Evolutionary conservation across 2,329 filamentous ascomycete species (phyloP).

Genomic region (Fusarium dlaminii): DNA sequence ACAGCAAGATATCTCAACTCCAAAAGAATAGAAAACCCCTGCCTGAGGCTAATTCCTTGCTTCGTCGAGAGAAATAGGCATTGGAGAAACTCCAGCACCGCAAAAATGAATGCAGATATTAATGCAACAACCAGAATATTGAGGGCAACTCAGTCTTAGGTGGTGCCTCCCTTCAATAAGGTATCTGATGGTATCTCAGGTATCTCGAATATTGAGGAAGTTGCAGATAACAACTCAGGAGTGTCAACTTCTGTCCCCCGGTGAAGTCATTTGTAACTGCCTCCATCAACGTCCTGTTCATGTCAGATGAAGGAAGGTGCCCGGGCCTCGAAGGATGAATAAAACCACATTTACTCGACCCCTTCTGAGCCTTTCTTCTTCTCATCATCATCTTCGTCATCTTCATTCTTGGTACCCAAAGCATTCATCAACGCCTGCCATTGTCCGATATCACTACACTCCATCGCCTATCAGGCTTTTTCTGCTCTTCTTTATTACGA

Average conservation of each 20-base stretch:
- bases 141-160: not conserved
- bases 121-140: not conserved
- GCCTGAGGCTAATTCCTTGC: not conserved
- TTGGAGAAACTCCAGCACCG: not conserved
- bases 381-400: not conserved
- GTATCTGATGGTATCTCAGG: not conserved
- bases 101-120: not conserved
- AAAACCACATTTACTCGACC: not conserved
- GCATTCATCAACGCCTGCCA: not conserved
- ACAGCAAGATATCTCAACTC: not conserved
- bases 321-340: not conserved
- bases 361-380: constrained; percentile 1
- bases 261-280: constrained; percentile 3
- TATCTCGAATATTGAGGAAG: not conserved
- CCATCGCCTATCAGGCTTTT: not conserved
- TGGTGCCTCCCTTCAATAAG: not conserved
- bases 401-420: constrained; percentile 5
- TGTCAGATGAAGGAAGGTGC: constrained; percentile 15
- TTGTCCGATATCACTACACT: not conserved
- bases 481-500: not conserved
- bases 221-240: not conserved
- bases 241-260: not conserved
- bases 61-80: not conserved
- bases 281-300: not conserved
- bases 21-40: not conserved